Evolutionary conservation across 1,284 basidiomycete species (phyloP).

Genomic region (Kalmanozyma brasiliensis): DNA sequence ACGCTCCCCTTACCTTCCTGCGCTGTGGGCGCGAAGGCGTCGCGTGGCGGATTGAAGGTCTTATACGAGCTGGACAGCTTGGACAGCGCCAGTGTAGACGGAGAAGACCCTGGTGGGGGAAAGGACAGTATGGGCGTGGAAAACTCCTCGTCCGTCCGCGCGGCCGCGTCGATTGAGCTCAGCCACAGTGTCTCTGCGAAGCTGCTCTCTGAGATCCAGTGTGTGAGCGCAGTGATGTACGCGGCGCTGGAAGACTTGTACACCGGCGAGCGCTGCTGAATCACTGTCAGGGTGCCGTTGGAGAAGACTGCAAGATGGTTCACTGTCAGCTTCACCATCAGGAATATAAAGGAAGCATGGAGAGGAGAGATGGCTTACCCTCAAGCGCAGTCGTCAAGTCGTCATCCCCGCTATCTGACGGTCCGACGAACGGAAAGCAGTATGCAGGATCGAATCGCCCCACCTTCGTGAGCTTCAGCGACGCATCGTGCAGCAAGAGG

Average conservation of each 20-base stretch:
- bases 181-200: conserved; percentile 28
- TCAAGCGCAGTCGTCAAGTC: conserved; percentile 32
- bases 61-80: conserved; percentile 1
- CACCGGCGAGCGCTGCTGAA: conserved; percentile 61
- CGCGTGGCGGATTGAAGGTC: conserved; percentile 3
- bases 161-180: conserved; percentile 51
- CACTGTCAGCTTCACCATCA: too few relatives aligned
- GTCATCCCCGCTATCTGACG: conserved; percentile 20
- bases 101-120: conserved; percentile 16
- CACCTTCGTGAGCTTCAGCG: conserved; percentile 39
- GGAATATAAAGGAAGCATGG: not conserved
- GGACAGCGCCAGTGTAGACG: conserved; percentile 12
- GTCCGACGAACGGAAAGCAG: conserved; percentile 57
- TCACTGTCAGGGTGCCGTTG: conserved; percentile 32
- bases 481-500: conserved; percentile 47
- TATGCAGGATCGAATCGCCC: conserved; percentile 46
- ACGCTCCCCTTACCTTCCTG: not conserved
- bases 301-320: conserved; percentile 26
- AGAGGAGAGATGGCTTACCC: conserved; percentile 9
- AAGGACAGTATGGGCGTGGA: conserved; percentile 22
- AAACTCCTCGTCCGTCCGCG: conserved; percentile 54
- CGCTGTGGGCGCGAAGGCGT: not conserved
- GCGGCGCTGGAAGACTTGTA: conserved; percentile 30
- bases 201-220: conserved; percentile 7
- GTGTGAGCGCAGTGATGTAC: conserved; percentile 25